phyloP scores from a whole-genome alignment of 306 rosid genomes.

The Vigna radiata region DNA sequence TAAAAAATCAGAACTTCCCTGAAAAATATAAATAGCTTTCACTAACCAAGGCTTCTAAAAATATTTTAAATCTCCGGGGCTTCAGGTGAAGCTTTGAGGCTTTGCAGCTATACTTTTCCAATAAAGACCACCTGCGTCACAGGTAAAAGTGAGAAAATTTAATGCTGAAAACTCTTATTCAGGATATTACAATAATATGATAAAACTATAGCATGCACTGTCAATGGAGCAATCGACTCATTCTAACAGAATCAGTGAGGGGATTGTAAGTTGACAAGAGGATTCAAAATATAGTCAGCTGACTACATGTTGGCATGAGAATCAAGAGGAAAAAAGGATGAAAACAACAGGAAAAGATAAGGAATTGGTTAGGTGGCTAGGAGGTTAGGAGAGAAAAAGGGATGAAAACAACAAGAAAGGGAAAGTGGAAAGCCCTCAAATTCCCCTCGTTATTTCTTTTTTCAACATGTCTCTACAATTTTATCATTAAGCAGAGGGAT shows the following conservation, averaged over 20 bases:
- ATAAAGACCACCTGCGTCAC: conserved; percentile 89
- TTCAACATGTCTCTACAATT: neutral
- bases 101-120: conserved; percentile 97
- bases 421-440: conserved; percentile 3
- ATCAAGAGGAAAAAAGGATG: neutral
- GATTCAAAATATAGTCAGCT: conserved; percentile 5
- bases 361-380: neutral
- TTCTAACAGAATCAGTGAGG: neutral
- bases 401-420: neutral
- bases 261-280: conserved; percentile 11
- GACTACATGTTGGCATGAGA: conserved; percentile 15
- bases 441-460: conserved; percentile 15
- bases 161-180: conserved; percentile 18
- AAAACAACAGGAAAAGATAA: neutral
- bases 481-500: conserved; percentile 4
- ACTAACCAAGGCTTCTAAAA: conserved; percentile 97
- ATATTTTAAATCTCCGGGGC: conserved; percentile 93
- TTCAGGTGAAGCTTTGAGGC: conserved; percentile 99
- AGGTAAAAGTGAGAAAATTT: conserved; percentile 37
- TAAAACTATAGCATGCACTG: conserved; percentile 27
- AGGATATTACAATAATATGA: conserved; percentile 27
- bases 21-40: conserved; percentile 36
- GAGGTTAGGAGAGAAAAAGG: conserved; percentile 9
- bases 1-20: neutral
- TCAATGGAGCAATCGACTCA: neutral